Evolutionary conservation across 2,329 filamentous ascomycete genomes (phyloP).

Genomic region (Cytospora schulzeri): DNA sequence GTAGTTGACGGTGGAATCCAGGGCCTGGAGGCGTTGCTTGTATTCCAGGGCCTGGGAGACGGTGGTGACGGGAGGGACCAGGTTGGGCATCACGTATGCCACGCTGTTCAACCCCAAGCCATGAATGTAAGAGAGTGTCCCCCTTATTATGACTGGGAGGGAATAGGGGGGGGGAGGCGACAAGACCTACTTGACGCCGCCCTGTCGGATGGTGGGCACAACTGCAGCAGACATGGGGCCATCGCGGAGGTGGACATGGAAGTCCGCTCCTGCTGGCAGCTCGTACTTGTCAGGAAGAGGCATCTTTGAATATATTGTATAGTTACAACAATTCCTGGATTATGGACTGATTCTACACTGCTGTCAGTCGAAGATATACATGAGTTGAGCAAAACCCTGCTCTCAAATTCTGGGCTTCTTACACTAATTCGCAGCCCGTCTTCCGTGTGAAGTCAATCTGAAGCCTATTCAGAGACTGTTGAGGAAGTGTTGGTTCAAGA

Average conservation of each 20-base stretch:
- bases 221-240: constrained; percentile 64
- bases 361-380: not conserved
- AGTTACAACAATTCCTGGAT: not conserved
- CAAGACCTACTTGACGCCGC: constrained; percentile 38
- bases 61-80: constrained; percentile 64
- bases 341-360: not conserved
- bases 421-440: not conserved
- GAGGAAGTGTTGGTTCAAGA: not conserved
- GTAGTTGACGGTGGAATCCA: constrained; percentile 65
- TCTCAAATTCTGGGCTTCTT: not conserved
- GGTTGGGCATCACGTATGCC: constrained; percentile 57
- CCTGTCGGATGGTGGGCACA: constrained; percentile 46
- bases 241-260: constrained; percentile 73
- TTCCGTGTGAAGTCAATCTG: not conserved
- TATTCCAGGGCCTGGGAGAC: constrained; percentile 68
- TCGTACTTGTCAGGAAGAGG: constrained; percentile 42
- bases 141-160: constrained; percentile 26
- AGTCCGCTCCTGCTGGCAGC: constrained; percentile 66
- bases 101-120: constrained; percentile 24
- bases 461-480: not conserved
- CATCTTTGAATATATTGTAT: constrained; percentile 29
- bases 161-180: constrained; percentile 59
- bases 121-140: constrained; percentile 21
- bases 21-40: constrained; percentile 58
- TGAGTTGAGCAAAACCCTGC: not conserved